A percentile compares a stretch with the other conserved stretches of the same genome.
phyloP scores from a whole-genome alignment of 306 rosid genomes.

The Vigna hirtella region DNA sequence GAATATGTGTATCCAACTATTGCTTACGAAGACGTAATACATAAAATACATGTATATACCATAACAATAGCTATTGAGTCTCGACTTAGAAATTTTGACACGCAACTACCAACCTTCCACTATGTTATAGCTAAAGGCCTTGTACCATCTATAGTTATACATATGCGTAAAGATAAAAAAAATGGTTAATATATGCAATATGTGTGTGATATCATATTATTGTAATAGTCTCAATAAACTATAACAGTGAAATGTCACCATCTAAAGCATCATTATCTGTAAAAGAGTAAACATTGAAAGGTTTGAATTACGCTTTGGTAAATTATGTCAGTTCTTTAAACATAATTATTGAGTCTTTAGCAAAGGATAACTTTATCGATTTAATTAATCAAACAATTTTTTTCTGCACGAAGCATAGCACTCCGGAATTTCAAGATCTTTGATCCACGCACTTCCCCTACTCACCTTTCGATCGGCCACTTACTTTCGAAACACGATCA shows the following conservation, averaged over 20 bases:
- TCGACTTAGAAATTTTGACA: neutral
- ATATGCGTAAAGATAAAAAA: neutral
- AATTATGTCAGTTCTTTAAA: neutral
- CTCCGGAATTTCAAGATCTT: neutral
- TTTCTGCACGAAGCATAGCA: neutral
- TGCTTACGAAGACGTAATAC: conserved; percentile 1
- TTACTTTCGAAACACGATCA: conserved; percentile 8
- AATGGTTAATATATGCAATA: neutral
- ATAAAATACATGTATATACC: neutral
- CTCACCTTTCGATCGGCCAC: neutral
- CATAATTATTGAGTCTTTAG: neutral
- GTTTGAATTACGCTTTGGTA: neutral
- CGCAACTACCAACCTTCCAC: neutral
- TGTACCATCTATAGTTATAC: neutral
- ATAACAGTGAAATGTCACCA: conserved; percentile 3
- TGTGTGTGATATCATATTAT: neutral
- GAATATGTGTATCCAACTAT: neutral
- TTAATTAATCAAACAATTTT: neutral
- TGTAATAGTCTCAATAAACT: neutral
- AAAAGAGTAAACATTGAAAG: neutral
- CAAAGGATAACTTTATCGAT: neutral
- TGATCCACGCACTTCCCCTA: neutral
- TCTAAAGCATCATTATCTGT: neutral
- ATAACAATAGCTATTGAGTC: neutral
- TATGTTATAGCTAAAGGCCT: neutral